Evolutionary conservation across 192 early-diverging fungal genomes (phyloP).

Genomic region (Obelidium mucronatum): DNA sequence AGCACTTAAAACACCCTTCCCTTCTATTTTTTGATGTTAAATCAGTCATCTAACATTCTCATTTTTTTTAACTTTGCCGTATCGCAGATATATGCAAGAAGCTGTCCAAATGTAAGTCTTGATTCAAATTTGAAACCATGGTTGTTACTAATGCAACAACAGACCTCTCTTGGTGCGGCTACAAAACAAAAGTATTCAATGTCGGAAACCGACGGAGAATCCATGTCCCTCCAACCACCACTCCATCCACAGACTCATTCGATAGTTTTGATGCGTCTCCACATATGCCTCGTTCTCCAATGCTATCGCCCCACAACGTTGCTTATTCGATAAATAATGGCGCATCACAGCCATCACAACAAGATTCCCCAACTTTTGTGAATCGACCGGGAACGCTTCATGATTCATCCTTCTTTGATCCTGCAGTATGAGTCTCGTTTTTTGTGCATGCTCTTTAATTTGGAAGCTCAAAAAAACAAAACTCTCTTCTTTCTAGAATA

Average conservation of each 20-base stretch:
- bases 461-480: neutral
- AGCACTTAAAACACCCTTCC: no score
- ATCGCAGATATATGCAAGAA: conserved; percentile 95
- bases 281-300: neutral
- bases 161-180: conserved; percentile 57
- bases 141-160: neutral
- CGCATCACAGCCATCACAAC: no score
- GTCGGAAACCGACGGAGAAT: conserved; percentile 93
- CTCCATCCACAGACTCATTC: neutral
- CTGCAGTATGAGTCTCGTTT: conserved; percentile 45
- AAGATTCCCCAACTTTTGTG: conserved; percentile 39
- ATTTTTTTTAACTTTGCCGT: no score
- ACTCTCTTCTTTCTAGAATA: conserved; percentile 65
- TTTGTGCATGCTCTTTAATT: no score
- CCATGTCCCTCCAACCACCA: conserved; percentile 30
- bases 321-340: no score
- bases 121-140: conserved; percentile 51
- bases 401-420: conserved; percentile 92
- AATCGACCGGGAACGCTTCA: conserved; percentile 62
- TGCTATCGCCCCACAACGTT: no score
- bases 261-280: neutral
- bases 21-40: no score
- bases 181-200: conserved; percentile 80
- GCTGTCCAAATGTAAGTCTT: conserved; percentile 85
- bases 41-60: no score